phyloP scores from a whole-genome alignment of 768 basidiomycete species.

The Termitomyces sp. region DNA sequence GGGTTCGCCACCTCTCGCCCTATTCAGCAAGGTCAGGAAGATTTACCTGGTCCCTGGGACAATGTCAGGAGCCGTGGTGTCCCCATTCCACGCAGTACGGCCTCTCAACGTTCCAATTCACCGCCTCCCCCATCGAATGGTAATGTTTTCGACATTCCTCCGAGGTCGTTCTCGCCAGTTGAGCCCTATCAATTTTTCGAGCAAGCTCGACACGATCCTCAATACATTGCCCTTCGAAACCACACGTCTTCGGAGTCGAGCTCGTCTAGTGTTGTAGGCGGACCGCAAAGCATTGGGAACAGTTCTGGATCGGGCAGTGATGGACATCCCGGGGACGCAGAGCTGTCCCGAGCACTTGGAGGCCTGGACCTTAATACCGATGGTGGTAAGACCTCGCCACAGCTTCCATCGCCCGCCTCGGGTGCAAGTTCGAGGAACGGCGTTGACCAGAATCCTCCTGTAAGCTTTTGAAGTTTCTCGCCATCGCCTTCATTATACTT shows the following conservation, averaged over 20 bases:
- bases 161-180: slow-evolving; percentile 15
- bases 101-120: slow-evolving; percentile 35
- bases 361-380: slow-evolving; percentile 53
- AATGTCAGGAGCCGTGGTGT: slow-evolving; percentile 19
- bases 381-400: slow-evolving; percentile 61
- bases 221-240: slow-evolving; percentile 3
- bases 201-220: slow-evolving; percentile 14
- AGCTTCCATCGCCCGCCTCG: slow-evolving; percentile 74
- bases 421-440: slow-evolving; percentile 49
- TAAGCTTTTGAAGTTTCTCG: slow-evolving; percentile 30
- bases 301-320: slow-evolving; percentile 5
- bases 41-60: slow-evolving; percentile 45
- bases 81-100: slow-evolving; percentile 15
- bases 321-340: slow-evolving; percentile 21
- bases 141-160: slow-evolving; percentile 5
- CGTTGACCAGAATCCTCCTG: slow-evolving; percentile 92
- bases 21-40: slow-evolving; percentile 22
- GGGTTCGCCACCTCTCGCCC: slow-evolving; percentile 13
- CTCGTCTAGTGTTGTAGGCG: slow-evolving; percentile 27
- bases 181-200: slow-evolving; percentile 16
- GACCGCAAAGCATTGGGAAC: slow-evolving; percentile 19
- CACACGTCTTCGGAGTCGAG: slow-evolving; percentile 26
- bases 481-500: neutral
- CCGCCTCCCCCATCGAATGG: slow-evolving; percentile 17
- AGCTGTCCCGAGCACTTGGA: slow-evolving; percentile 37